These are phyloP conservation scores for Lepidium didymum DNA, from an alignment of 345 rosid species.

Conservation along the genomic window DNA sequence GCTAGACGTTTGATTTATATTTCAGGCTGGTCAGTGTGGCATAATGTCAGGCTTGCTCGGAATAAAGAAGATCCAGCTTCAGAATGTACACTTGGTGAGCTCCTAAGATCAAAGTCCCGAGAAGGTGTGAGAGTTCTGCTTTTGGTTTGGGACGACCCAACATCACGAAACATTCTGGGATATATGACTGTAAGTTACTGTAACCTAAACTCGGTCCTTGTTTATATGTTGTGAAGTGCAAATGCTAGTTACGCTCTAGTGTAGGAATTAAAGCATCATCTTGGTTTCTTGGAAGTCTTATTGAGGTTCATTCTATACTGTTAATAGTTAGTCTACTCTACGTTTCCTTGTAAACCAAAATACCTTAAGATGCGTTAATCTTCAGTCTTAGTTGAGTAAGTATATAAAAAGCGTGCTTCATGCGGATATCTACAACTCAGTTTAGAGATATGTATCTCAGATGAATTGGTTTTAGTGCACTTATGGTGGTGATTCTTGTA, in stretches of 20 bases:
- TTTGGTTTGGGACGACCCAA: constrained; percentile 96
- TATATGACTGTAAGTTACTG: constrained; percentile 59
- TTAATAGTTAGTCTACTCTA: background rate
- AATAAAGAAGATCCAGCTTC: constrained; percentile 44
- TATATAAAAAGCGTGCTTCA: background rate
- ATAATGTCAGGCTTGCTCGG: constrained; percentile 60
- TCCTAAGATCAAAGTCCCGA: constrained; percentile 74
- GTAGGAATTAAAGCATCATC: background rate
- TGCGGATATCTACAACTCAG: background rate
- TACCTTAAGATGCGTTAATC: background rate
- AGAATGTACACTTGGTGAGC: constrained; percentile 60
- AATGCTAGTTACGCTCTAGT: background rate
- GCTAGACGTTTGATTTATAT: constrained; percentile 80
- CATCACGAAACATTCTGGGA: constrained; percentile 86
- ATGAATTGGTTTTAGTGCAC: background rate
- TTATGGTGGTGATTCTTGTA: background rate
- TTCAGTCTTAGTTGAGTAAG: background rate
- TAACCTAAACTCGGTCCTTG: background rate
- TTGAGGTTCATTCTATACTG: background rate
- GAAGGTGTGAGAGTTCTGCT: constrained; percentile 98
- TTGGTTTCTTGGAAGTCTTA: background rate
- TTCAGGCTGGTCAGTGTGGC: constrained; percentile 98
- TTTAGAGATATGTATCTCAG: background rate
- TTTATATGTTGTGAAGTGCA: background rate
- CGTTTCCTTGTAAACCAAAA: background rate